These are phyloP conservation scores for Beverwykella pulmonaria DNA, from an alignment of 495 filamentous ascomycete genomes.

Conservation along the genomic window DNA sequence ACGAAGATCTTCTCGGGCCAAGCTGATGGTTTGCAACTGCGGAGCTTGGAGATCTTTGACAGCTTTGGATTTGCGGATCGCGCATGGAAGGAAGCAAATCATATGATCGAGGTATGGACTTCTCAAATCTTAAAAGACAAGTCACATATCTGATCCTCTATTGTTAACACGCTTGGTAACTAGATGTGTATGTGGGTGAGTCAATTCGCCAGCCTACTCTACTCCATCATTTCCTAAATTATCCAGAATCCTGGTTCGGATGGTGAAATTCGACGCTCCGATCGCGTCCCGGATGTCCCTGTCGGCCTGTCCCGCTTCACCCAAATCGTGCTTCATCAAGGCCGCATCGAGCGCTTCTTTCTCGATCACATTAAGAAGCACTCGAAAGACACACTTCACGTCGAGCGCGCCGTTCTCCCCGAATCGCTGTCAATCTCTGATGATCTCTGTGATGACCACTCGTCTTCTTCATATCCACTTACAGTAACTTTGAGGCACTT, in stretches of 20 bases:
- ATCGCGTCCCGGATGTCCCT: conserved; percentile 57
- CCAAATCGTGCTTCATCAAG: conserved; percentile 46
- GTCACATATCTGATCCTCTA: too few relatives aligned
- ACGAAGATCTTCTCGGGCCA: conserved; percentile 60
- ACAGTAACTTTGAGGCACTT: conserved; percentile 42
- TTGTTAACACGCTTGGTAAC: neutral
- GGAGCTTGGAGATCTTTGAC: conserved; percentile 69
- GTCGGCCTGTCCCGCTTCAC: conserved; percentile 53
- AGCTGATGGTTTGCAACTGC: conserved; percentile 61
- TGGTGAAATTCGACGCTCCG: conserved; percentile 57
- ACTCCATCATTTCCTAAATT: neutral
- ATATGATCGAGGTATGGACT: conserved; percentile 42
- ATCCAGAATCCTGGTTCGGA: conserved; percentile 48
- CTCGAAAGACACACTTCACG: conserved; percentile 30
- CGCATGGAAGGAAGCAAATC: conserved; percentile 61
- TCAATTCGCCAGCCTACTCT: neutral
- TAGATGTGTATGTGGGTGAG: conserved; percentile 44
- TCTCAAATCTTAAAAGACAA: conserved; percentile 41
- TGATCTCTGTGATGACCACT: conserved; percentile 46
- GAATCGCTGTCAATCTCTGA: conserved; percentile 46
- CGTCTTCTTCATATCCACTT: conserved; percentile 53
- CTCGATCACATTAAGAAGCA: conserved; percentile 43
- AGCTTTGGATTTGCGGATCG: conserved; percentile 65
- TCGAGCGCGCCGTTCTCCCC: conserved; percentile 42
- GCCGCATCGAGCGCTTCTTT: conserved; percentile 47